These are phyloP conservation scores for Oryza meyeriana DNA, from an alignment of 176 grass and related monocot genomes.

Conservation along the genomic window DNA sequence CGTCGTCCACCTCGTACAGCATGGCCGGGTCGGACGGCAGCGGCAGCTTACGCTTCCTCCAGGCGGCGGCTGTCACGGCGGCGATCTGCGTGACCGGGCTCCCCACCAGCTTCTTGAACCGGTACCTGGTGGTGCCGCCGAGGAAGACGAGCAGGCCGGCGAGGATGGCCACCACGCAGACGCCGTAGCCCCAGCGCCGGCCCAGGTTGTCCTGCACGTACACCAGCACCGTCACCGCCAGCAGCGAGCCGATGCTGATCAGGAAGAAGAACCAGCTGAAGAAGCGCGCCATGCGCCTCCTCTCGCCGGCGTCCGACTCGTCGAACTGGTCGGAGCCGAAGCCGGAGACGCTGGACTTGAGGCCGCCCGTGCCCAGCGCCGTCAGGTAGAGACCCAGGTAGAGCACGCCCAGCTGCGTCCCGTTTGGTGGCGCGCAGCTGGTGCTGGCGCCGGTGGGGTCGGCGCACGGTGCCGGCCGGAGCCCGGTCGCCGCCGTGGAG, in stretches of 20 bases:
- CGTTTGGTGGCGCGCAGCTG: slow-evolving; percentile 28
- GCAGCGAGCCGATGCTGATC: slow-evolving; percentile 53
- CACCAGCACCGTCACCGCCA: slow-evolving; percentile 50
- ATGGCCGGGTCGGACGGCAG: slow-evolving; percentile 30
- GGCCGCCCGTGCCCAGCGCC: slow-evolving; percentile 74
- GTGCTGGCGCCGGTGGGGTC: slow-evolving; percentile 1
- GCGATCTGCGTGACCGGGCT: slow-evolving; percentile 54
- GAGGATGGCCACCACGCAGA: slow-evolving; percentile 35
- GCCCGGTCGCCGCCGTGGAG: slow-evolving; percentile 52
- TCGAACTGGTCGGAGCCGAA: slow-evolving; percentile 90
- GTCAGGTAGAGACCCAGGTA: slow-evolving; percentile 78
- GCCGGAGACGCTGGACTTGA: slow-evolving; percentile 82
- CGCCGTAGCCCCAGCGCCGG: slow-evolving; percentile 47
- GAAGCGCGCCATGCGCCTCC: slow-evolving; percentile 44
- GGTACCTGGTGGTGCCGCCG: slow-evolving; percentile 36
- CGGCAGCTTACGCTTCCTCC: slow-evolving; percentile 39
- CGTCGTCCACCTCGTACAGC: slow-evolving; percentile 35
- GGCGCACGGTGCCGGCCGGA: slow-evolving; percentile 43
- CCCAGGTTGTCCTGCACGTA: slow-evolving; percentile 53
- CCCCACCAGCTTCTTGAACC: slow-evolving; percentile 58
- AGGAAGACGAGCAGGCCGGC: slow-evolving; percentile 41
- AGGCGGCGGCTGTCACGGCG: slow-evolving; percentile 19
- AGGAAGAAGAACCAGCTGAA: slow-evolving; percentile 69
- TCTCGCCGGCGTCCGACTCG: slow-evolving; percentile 50
- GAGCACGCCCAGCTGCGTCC: slow-evolving; percentile 54